phyloP scores from a whole-genome alignment of 768 basidiomycete genomes.

The Leccinum obscurum region DNA sequence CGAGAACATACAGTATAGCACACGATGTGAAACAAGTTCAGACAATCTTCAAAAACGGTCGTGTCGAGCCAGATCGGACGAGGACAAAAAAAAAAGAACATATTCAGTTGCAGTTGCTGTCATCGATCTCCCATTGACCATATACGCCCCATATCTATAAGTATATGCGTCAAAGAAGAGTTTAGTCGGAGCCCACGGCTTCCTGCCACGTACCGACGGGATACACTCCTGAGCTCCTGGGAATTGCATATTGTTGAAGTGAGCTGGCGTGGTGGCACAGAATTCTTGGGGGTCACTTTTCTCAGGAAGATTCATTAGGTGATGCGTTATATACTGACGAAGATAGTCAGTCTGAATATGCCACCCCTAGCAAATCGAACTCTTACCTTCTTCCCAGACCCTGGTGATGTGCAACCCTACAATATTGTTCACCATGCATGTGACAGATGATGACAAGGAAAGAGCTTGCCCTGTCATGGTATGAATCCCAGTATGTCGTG shows the following conservation, averaged over 20 bases:
- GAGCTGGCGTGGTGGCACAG: constrained; percentile 34
- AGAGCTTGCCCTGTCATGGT: constrained; percentile 26
- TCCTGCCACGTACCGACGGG: constrained; percentile 12
- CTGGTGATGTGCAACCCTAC: constrained; percentile 27
- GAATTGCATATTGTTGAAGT: constrained; percentile 26
- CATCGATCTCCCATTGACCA: neutral
- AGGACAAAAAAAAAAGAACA: neutral
- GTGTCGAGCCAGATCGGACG: neutral
- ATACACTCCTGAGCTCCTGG: constrained; percentile 21
- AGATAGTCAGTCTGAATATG: neutral
- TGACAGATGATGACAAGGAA: neutral
- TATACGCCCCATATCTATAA: neutral
- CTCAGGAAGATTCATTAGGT: constrained; percentile 27
- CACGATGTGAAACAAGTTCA: neutral
- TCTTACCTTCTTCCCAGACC: constrained; percentile 24
- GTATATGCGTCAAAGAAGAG: neutral
- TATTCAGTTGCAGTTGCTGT: neutral
- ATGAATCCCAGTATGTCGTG: constrained; percentile 24
- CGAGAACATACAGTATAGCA: neutral
- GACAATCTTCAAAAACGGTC: neutral
- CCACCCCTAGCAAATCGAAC: neutral
- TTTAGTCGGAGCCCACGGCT: neutral
- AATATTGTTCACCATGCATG: neutral
- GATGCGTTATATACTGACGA: constrained; percentile 27
- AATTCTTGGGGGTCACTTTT: constrained; percentile 33